Evolutionary conservation across 306 rosid genomes (phyloP), one percentile per base, ranked within the genome.

Genomic region (Fragaria nilgerrensis): DNA sequence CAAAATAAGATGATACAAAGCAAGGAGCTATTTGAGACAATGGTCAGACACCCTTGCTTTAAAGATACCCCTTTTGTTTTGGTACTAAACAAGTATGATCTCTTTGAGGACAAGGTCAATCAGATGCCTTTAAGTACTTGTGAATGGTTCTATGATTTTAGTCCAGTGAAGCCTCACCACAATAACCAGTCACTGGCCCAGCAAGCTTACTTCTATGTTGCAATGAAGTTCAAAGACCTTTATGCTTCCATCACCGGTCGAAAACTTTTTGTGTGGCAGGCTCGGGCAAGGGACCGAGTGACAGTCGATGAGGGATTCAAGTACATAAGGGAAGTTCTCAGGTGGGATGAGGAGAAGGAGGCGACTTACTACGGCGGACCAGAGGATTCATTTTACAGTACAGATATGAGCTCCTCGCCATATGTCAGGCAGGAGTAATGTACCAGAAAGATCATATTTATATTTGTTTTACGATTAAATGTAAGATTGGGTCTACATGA

Each of bases 141-240:
- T 43, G 98, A 92, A 53, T 95, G 99, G 98, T 92, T 92, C 82
- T 81, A 84, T 2, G 99, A 95, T 68, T 95, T 89, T 39, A 81
- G 89, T 74, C 97, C 98, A 0, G 86, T 92, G 52, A 87, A 72
- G 29, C 89, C 91, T 0, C 86, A 88, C 47, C 85, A 91, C 75
- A 88, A 76, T 76, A 85, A 84, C 85, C 98, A 95, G 69, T 84
- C 97, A 62, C 82, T 92, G 53, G 91, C 96, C 9, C 99, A 92
- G 64, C 99, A 95, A 44, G 99, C 98, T 8, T 95, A 91, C 81
- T 95, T 89, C 88, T 95, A 90, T 36, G 85, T 92, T 20, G 99
- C 99, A 22, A 95, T 95, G 98, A 95, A 95, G 88, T 95, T 92
- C 84, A 95, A 95, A 82, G 98, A 95, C 84, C 97, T 91, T 9